These are phyloP conservation scores for Exophiala sp. DNA, from an alignment of 2,329 filamentous ascomycete species.

Conservation along the genomic window DNA sequence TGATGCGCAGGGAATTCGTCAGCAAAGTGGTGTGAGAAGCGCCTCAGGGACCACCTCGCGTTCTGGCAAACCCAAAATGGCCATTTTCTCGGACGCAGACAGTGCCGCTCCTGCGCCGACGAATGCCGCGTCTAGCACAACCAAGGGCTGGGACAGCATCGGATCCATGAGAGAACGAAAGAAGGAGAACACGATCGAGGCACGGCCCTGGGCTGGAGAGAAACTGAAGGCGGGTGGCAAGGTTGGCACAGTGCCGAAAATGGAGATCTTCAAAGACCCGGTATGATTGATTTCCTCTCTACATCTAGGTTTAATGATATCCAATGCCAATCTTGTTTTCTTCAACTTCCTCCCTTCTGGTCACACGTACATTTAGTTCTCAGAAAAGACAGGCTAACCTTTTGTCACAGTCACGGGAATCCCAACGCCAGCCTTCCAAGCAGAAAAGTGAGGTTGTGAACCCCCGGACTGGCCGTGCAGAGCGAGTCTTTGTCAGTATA, in stretches of 20 bases:
- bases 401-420: slow-evolving; percentile 21
- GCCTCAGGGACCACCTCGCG: slow-evolving; percentile 51
- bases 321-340: slow-evolving; percentile 10
- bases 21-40: slow-evolving; percentile 39
- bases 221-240: slow-evolving; percentile 82
- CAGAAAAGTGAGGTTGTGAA: slow-evolving; percentile 78
- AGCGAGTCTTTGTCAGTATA: slow-evolving; percentile 82
- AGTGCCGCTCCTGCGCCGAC: slow-evolving; percentile 50
- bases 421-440: slow-evolving; percentile 56
- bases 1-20: slow-evolving; percentile 62
- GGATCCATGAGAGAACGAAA: slow-evolving; percentile 78
- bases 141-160: slow-evolving; percentile 86
- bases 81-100: slow-evolving; percentile 80
- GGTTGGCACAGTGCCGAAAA: slow-evolving; percentile 68
- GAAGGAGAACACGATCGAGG: slow-evolving; percentile 85
- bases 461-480: slow-evolving; percentile 71
- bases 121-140: slow-evolving; percentile 42
- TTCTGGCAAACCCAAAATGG: slow-evolving; percentile 70
- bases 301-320: slow-evolving; percentile 14
- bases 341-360: background rate
- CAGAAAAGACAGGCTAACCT: slow-evolving; percentile 33
- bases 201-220: slow-evolving; percentile 87
- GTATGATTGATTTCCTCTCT: slow-evolving; percentile 59
- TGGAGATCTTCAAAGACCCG: slow-evolving; percentile 91
- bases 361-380: slow-evolving; percentile 47